phyloP scores from a whole-genome alignment of 148 eudicot genomes.

The Diospyros lotus region DNA sequence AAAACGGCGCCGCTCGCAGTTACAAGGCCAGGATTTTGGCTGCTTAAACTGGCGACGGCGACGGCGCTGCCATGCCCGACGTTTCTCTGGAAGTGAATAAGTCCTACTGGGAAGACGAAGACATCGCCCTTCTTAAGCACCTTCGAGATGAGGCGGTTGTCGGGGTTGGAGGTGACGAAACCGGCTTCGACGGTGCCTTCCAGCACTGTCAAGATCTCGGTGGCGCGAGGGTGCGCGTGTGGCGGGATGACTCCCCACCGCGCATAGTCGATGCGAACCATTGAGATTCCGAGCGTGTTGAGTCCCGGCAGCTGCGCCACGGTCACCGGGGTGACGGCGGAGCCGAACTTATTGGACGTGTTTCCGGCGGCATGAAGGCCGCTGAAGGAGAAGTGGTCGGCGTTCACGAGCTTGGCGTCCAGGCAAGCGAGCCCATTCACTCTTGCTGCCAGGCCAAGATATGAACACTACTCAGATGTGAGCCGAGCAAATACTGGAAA shows the following conservation, averaged over 20 bases:
- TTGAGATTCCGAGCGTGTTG: conserved; percentile 23
- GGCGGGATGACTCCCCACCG: conserved; percentile 19
- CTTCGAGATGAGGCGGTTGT: conserved; percentile 17
- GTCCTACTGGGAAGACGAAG: conserved; percentile 27
- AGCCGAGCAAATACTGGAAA: neutral
- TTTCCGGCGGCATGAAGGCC: conserved; percentile 22
- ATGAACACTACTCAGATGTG: too few relatives aligned
- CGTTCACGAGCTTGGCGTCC: conserved; percentile 13
- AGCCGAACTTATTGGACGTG: conserved; percentile 17
- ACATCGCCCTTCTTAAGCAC: conserved; percentile 24
- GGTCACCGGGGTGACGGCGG: conserved; percentile 12
- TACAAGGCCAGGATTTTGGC: conserved; percentile 24
- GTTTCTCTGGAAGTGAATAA: conserved; percentile 28
- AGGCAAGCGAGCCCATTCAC: conserved; percentile 24
- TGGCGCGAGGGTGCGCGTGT: conserved; percentile 25
- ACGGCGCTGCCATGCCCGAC: conserved; percentile 19
- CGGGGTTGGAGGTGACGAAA: conserved; percentile 26
- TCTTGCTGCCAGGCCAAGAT: conserved; percentile 6
- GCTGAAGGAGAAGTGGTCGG: conserved; percentile 21
- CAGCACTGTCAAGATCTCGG: conserved; percentile 21
- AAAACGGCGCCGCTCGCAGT: conserved; percentile 15
- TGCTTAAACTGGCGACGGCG: conserved; percentile 18
- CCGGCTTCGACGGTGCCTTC: conserved; percentile 26
- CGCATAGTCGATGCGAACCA: conserved; percentile 22
- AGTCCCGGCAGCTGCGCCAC: conserved; percentile 20